phyloP scores from a whole-genome alignment of 106 monocot genomes.

The Iris macrosiphon region DNA sequence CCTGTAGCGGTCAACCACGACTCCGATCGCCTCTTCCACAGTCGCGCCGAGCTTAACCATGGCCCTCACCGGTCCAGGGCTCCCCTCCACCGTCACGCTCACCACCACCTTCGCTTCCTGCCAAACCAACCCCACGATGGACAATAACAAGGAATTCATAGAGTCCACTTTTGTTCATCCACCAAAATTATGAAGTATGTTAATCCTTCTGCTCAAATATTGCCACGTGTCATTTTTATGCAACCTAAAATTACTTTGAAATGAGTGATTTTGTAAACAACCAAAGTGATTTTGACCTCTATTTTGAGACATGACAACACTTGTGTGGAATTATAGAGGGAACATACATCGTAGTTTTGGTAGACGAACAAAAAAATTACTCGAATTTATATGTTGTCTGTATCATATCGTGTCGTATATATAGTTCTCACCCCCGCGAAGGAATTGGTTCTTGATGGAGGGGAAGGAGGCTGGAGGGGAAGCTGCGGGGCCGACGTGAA shows the following conservation, averaged over 20 bases:
- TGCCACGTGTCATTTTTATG: too few relatives aligned
- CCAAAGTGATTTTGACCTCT: too few relatives aligned
- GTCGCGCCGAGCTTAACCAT: conserved; percentile 59
- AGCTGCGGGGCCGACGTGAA: conserved; percentile 2
- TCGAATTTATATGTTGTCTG: not conserved
- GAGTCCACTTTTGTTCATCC: too few relatives aligned
- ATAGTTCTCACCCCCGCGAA: not conserved
- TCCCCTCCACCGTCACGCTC: conserved; percentile 88
- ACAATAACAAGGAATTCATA: not conserved
- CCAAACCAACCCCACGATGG: not conserved
- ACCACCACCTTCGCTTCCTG: conserved; percentile 72
- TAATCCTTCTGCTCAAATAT: too few relatives aligned
- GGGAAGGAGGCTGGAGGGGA: conserved; percentile 2
- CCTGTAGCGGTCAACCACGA: conserved; percentile 40
- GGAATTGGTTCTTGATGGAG: not conserved
- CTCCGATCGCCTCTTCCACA: conserved; percentile 57
- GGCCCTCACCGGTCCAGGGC: conserved; percentile 72
- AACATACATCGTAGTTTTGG: too few relatives aligned
- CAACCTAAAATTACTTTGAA: too few relatives aligned
- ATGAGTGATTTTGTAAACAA: too few relatives aligned
- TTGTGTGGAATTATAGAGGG: too few relatives aligned
- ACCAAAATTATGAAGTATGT: too few relatives aligned
- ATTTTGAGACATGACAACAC: too few relatives aligned
- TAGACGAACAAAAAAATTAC: not conserved
- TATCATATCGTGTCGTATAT: not conserved